A percentile compares a stretch with the other conserved stretches of the same genome.
Conservation (phyloP, 2,329 filamentous ascomycete species). For the Microcyclosporella mali region DNA sequence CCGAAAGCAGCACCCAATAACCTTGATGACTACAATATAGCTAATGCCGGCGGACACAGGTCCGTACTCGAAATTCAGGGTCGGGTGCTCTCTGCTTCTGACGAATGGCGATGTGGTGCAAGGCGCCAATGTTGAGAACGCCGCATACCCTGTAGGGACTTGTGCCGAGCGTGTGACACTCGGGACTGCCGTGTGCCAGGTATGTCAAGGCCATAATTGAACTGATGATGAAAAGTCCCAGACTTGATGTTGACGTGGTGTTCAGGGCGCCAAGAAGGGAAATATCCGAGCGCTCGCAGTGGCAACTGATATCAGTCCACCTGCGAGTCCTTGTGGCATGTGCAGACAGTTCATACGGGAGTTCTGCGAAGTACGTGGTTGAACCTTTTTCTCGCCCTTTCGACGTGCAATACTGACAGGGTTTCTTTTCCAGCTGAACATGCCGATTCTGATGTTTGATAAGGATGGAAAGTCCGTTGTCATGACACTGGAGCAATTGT, state of each 20-base stretch:
- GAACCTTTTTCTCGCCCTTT: neutral
- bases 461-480: conserved; percentile 67
- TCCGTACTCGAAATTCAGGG: conserved; percentile 86
- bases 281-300: conserved; percentile 77
- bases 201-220: conserved; percentile 23
- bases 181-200: conserved; percentile 63
- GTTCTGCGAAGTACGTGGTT: conserved; percentile 37
- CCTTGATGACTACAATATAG: neutral
- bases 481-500: conserved; percentile 58
- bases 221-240: too few relatives aligned
- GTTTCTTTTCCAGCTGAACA: conserved; percentile 32
- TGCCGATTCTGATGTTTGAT: conserved; percentile 89
- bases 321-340: conserved; percentile 75
- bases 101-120: conserved; percentile 43
- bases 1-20: neutral
- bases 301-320: conserved; percentile 59
- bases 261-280: conserved; percentile 34
- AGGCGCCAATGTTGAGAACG: conserved; percentile 92
- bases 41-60: conserved; percentile 38
- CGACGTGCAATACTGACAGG: conserved; percentile 2
- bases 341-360: conserved; percentile 70
- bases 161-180: conserved; percentile 92
- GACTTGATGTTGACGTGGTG: neutral
- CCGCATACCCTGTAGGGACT: conserved; percentile 85
- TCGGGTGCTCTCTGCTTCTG: conserved; percentile 74